Evolutionary conservation across 192 early-diverging fungal species (phyloP).

Genomic region (Gonapodya prolifera): DNA sequence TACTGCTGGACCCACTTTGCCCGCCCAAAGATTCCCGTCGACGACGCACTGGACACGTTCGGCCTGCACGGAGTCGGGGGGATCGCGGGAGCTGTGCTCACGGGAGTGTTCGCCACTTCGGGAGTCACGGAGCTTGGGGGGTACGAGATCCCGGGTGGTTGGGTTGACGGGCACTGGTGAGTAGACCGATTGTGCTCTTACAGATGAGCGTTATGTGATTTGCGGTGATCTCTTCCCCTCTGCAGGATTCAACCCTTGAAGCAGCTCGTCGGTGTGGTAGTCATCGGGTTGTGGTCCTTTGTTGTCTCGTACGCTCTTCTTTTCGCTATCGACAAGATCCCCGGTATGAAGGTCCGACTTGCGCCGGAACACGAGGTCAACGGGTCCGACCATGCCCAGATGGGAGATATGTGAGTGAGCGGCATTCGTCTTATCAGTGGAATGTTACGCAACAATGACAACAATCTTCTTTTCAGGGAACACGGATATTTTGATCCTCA

Average conservation of each 20-base stretch:
- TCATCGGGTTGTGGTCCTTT: slow-evolving; percentile 8
- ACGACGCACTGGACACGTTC: slow-evolving; percentile 12
- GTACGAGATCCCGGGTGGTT: slow-evolving; percentile 5
- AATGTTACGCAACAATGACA: not conserved
- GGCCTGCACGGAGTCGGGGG: slow-evolving; percentile 10
- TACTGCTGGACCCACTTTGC: slow-evolving; percentile 12
- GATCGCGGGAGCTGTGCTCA: slow-evolving; percentile 8
- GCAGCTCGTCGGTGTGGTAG: slow-evolving; percentile 9
- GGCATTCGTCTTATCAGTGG: not conserved
- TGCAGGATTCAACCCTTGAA: not conserved
- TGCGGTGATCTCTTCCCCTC: not conserved
- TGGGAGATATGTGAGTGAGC: slow-evolving; percentile 8
- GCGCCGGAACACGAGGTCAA: slow-evolving; percentile 7
- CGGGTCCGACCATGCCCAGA: slow-evolving; percentile 9
- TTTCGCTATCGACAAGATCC: slow-evolving; percentile 10
- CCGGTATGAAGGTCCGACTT: slow-evolving; percentile 9
- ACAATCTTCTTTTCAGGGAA: not conserved
- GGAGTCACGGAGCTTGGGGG: slow-evolving; percentile 9
- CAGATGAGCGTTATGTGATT: not conserved
- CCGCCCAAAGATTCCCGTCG: slow-evolving; percentile 1
- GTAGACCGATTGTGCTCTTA: not conserved
- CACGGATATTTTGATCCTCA: slow-evolving; percentile 4
- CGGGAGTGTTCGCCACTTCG: slow-evolving; percentile 10
- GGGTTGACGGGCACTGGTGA: slow-evolving; percentile 11
- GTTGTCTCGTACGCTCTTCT: slow-evolving; percentile 9